Percentiles rank a stretch among this genome's conserved stretches.
Evolutionary conservation across 495 filamentous ascomycete species (phyloP).

Genomic region (Podospora comata): DNA sequence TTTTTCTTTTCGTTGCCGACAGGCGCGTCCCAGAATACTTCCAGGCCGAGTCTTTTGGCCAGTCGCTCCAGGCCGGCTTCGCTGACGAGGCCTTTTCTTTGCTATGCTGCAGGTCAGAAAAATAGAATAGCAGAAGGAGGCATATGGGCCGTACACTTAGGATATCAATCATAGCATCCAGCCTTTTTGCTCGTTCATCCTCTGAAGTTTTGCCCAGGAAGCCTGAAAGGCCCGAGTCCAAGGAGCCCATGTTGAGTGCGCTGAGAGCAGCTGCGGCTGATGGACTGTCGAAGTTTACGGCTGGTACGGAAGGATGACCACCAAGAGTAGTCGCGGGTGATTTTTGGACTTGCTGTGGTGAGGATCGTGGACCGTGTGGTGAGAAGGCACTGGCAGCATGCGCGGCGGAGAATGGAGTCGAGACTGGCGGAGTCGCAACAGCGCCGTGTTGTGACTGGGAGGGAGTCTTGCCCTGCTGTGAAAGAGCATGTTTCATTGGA

Average conservation of each 20-base stretch:
- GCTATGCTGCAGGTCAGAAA: constrained; percentile 25
- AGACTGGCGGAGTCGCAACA: constrained; percentile 52
- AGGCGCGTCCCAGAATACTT: constrained; percentile 65
- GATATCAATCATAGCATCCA: constrained; percentile 51
- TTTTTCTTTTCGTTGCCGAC: constrained; percentile 44
- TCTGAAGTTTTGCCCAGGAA: constrained; percentile 47
- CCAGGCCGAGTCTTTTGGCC: constrained; percentile 65
- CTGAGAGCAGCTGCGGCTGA: constrained; percentile 50
- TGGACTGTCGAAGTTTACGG: constrained; percentile 54
- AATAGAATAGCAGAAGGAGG: no score
- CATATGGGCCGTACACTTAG: constrained; percentile 26
- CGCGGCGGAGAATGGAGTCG: constrained; percentile 52
- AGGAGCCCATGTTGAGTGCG: constrained; percentile 38
- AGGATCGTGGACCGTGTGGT: constrained; percentile 47
- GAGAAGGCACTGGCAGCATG: constrained; percentile 46
- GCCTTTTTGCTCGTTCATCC: constrained; percentile 54
- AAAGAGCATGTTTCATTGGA: constrained; percentile 44
- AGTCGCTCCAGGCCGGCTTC: constrained; percentile 78
- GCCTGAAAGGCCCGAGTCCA: constrained; percentile 44
- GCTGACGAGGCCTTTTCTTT: constrained; percentile 59
- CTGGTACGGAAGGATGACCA: constrained; percentile 36
- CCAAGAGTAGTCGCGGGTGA: constrained; percentile 45
- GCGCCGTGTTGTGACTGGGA: constrained; percentile 44
- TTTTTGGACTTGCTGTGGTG: constrained; percentile 56
- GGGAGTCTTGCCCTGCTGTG: constrained; percentile 49